A percentile compares a stretch with the other conserved stretches of the same genome.
Evolutionary conservation across 2,329 filamentous ascomycete genomes (phyloP).

Genomic region (Colletotrichum higginsianum): DNA sequence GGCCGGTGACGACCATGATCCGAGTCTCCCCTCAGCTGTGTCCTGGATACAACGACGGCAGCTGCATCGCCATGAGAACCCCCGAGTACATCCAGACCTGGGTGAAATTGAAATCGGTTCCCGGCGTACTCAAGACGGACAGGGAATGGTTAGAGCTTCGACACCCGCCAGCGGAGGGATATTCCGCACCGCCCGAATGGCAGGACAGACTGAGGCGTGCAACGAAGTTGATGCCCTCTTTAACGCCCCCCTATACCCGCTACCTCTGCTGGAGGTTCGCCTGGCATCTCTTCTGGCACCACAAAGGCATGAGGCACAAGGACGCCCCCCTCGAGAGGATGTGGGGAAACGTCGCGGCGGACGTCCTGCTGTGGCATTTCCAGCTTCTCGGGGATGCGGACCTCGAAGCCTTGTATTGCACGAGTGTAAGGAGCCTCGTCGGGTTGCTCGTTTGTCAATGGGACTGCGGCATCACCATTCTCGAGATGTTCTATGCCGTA

Average conservation of each 20-base stretch:
- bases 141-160: conserved; percentile 2
- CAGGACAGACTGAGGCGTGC: conserved; percentile 1
- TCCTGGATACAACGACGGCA: background rate
- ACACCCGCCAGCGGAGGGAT: conserved; percentile 6
- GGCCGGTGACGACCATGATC: background rate
- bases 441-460: conserved; percentile 1
- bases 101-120: background rate
- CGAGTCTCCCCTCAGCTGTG: conserved; percentile 6
- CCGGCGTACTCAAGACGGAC: background rate
- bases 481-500: conserved; percentile 12
- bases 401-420: conserved; percentile 5
- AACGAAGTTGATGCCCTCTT: background rate
- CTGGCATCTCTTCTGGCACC: conserved; percentile 16
- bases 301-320: conserved; percentile 1
- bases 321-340: conserved; percentile 16
- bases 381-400: conserved; percentile 3
- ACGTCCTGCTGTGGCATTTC: background rate
- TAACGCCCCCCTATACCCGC: background rate
- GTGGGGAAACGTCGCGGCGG: conserved; percentile 11
- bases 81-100: background rate
- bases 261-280: conserved; percentile 15
- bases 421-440: background rate
- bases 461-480: background rate
- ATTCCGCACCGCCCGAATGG: background rate
- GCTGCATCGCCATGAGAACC: background rate